phyloP scores from a whole-genome alignment of 78 protist species.

The slime mould (Dictyostelium discoideum) region DNA sequence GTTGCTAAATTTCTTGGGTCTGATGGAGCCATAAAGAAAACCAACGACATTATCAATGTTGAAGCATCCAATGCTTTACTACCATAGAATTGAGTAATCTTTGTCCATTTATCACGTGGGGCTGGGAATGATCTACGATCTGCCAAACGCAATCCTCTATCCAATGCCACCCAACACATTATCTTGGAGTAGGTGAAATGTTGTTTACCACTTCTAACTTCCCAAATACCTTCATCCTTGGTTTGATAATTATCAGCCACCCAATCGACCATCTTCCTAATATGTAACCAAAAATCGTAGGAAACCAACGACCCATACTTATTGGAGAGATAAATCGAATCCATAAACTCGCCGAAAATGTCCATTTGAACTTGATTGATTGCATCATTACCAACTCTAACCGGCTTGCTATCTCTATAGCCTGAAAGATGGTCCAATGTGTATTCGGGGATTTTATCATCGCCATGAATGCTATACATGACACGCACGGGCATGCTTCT shows the following conservation, averaged over 20 bases:
- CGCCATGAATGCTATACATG: constrained; percentile 77
- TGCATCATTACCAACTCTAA: constrained; percentile 78
- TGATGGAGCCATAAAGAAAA: constrained; percentile 77
- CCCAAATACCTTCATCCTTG: constrained; percentile 83
- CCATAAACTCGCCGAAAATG: constrained; percentile 79
- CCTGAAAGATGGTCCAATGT: constrained; percentile 52
- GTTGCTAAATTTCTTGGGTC: constrained; percentile 65
- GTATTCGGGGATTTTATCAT: constrained; percentile 45
- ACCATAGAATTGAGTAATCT: constrained; percentile 56
- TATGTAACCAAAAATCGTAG: constrained; percentile 77
- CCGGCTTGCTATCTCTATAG: constrained; percentile 48
- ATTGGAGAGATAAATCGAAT: constrained; percentile 68
- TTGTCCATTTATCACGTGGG: constrained; percentile 61
- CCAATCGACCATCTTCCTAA: constrained; percentile 64
- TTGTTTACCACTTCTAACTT: constrained; percentile 78
- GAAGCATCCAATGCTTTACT: constrained; percentile 69
- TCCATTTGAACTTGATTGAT: constrained; percentile 81
- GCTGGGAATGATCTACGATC: constrained; percentile 81
- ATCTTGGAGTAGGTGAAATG: constrained; percentile 77
- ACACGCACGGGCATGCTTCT: constrained; percentile 58
- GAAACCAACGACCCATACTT: constrained; percentile 69
- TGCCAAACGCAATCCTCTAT: constrained; percentile 72
- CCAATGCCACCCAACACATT: constrained; percentile 83
- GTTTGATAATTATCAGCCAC: constrained; percentile 49
- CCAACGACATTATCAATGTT: constrained; percentile 76